Base-by-base conservation (phyloP, 805 yeast genomes). In the Candida ponderosae region DNA sequence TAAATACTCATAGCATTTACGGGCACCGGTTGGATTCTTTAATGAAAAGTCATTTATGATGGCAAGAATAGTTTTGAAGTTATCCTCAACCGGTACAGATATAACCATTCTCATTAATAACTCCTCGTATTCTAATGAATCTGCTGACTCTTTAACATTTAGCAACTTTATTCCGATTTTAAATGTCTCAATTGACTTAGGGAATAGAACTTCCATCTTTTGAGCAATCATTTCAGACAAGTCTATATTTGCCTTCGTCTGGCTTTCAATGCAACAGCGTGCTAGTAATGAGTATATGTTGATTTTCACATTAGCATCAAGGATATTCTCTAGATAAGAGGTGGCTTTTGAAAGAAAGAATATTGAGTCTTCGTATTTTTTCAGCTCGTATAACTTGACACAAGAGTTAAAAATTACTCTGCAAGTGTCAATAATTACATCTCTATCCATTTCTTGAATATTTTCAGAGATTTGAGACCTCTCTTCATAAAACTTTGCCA, bases 51-150 rank as follows among this genome's bases (percentile, higher is more conserved):
- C 56, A 18, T 53, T 55, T 28, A 63, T 48, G 9, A 54, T 46
- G 1, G 55, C 49, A 2, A 56, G 31, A 1, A 58, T 37, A 6
- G 40, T 32, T 3, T 54, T 56, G 34, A 54, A 48, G 31, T 53
- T 47, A 8, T 42, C 10, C 1, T 24, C n/a, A 0, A 54, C 36
- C 5, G 59, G 46, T 1, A 61, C 50, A 1, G 61, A 45, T 40
- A 56, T 51, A 0, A 66, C 45, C 61, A 64, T 56, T 33, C 57
- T 54, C 62, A 65, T 65, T 1, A 65, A 40, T 2, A 50, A 41
- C 17, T 57, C 60, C 37, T 60, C 61, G 20, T 47, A 39, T 11
- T 41, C 48, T 6, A 38, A 34, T 3, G 37, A 18, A 4, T 40
- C 32, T 1, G 38, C 10, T 6, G 13, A 7, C 18, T 3, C 10